Evolutionary conservation across 2,329 filamentous ascomycete species (phyloP).

Genomic region (Trichoderma koningiopsis): DNA sequence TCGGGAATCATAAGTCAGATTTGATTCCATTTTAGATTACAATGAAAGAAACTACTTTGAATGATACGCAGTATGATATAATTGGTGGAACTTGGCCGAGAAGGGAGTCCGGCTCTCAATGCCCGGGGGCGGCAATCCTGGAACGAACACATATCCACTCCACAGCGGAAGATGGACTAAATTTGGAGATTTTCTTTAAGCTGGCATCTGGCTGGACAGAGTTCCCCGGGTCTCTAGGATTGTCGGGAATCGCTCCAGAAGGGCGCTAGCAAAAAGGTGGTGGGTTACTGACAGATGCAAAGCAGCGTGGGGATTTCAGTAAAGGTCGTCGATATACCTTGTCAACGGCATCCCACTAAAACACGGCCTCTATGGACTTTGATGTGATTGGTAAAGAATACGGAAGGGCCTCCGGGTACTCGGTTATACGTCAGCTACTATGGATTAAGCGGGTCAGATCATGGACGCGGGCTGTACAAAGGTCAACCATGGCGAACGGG

Average conservation of each 20-base stretch:
- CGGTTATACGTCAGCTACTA: constrained; percentile 35
- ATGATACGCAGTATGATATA: constrained; percentile 28
- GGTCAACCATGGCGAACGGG: not conserved
- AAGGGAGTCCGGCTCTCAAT: constrained; percentile 53
- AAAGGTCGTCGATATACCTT: not conserved
- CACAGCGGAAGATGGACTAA: constrained; percentile 50
- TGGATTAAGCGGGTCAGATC: not conserved
- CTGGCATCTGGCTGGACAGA: constrained; percentile 49
- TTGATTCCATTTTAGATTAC: not conserved
- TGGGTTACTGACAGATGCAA: constrained; percentile 47
- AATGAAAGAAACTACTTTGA: too few species aligned
- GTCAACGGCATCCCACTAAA: constrained; percentile 34
- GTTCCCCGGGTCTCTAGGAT: constrained; percentile 41
- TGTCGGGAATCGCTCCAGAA: constrained; percentile 31
- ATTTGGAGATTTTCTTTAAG: constrained; percentile 42
- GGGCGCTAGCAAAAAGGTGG: constrained; percentile 45
- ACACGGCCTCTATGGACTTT: constrained; percentile 41
- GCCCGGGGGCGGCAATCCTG: constrained; percentile 48
- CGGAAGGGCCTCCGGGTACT: constrained; percentile 37
- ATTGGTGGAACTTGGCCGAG: constrained; percentile 45
- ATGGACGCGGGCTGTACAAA: not conserved
- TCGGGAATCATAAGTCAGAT: not conserved
- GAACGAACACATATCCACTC: constrained; percentile 54
- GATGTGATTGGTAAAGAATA: not conserved
- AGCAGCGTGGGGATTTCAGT: constrained; percentile 35